phyloP scores from a whole-genome alignment of 2,329 filamentous ascomycete genomes.

The Hymenoscyphus repandus region DNA sequence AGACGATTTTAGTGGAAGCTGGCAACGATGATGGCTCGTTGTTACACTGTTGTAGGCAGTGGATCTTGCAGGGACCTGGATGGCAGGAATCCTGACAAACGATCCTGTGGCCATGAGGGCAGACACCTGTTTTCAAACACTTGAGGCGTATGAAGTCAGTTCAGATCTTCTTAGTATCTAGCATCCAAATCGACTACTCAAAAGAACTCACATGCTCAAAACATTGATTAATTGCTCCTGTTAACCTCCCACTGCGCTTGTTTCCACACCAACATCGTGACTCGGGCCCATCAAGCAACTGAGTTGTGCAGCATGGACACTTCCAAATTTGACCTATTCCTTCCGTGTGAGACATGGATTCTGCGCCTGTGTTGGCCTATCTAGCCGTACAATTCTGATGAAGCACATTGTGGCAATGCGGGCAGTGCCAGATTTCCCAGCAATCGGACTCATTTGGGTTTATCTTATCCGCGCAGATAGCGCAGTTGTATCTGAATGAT shows the following conservation, averaged over 20 bases:
- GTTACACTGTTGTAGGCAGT: slow-evolving; percentile 7
- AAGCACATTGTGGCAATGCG: slow-evolving; percentile 9
- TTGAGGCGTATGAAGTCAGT: not conserved
- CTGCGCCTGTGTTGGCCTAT: not conserved
- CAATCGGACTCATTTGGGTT: not conserved
- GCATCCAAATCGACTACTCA: not conserved
- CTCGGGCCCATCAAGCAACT: not conserved
- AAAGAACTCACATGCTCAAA: not conserved
- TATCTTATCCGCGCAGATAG: slow-evolving; percentile 9
- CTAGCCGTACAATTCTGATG: slow-evolving; percentile 12
- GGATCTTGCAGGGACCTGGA: slow-evolving; percentile 15
- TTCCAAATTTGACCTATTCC: not conserved
- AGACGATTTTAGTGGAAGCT: not conserved
- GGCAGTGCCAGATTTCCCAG: slow-evolving; percentile 16
- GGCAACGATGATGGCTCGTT: not conserved
- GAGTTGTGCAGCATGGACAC: not conserved
- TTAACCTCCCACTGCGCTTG: not conserved
- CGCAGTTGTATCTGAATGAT: slow-evolving; percentile 6
- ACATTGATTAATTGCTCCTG: not conserved
- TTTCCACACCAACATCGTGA: slow-evolving; percentile 1
- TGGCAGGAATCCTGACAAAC: slow-evolving; percentile 15
- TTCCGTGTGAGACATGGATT: no score
- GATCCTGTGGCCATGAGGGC: not conserved
- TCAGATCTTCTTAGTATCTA: not conserved
- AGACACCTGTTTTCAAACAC: not conserved